phyloP scores from a whole-genome alignment of 1,284 basidiomycete genomes.

The Leccinum griseonigrum region DNA sequence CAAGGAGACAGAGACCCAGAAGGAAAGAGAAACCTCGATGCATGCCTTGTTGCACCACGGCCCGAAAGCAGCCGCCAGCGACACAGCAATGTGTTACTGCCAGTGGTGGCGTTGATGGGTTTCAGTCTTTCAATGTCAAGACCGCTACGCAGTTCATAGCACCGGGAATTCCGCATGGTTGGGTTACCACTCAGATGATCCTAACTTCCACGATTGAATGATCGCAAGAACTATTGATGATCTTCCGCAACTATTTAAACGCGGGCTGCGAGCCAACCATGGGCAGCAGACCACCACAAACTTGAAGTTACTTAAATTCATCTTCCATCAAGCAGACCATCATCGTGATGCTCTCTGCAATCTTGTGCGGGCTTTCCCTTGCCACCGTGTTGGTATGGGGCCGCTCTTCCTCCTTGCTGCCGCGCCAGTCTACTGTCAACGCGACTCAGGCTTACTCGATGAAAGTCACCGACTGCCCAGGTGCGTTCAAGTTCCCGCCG shows the following conservation, averaged over 20 bases:
- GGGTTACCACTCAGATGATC: no score
- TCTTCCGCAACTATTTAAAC: not conserved
- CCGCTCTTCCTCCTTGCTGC: constrained; percentile 3
- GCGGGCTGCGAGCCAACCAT: not conserved
- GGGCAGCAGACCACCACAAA: not conserved
- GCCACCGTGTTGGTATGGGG: constrained; percentile 12
- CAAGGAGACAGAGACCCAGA: not conserved
- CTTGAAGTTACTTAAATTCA: constrained; percentile 8
- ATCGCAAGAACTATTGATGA: not conserved
- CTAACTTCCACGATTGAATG: no score
- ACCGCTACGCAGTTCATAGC: no score
- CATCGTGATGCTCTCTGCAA: constrained; percentile 15
- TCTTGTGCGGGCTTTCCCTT: constrained; percentile 24
- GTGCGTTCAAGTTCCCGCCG: constrained; percentile 9
- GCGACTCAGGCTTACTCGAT: constrained; percentile 12
- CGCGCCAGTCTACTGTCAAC: constrained; percentile 3
- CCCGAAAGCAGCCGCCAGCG: no score
- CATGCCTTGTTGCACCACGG: not conserved
- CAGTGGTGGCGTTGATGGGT: not conserved
- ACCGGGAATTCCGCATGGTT: no score
- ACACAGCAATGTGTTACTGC: not conserved
- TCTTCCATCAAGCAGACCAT: not conserved
- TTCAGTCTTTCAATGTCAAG: no score
- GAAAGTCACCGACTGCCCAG: constrained; percentile 31
- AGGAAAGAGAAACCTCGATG: not conserved